Conservation (phyloP, 148 eudicot genomes). For the Fagopyrum esculentum region DNA sequence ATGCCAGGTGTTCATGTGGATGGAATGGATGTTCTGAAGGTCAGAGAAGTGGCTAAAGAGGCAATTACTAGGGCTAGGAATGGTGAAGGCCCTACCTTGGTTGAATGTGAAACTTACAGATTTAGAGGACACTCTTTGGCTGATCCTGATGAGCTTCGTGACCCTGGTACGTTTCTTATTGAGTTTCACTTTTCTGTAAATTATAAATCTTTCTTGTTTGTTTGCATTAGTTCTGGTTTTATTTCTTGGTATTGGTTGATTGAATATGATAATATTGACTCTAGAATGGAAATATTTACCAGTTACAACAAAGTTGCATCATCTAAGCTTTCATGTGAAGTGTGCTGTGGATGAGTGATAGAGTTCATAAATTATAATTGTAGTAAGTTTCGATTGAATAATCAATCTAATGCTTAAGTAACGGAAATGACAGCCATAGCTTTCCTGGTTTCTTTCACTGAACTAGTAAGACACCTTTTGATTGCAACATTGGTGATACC, state of each 20-base stretch:
- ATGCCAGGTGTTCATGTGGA: conserved; percentile 95
- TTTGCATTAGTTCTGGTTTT: background rate
- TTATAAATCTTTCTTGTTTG: background rate
- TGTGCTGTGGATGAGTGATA: background rate
- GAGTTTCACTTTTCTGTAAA: background rate
- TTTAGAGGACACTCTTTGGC: conserved; percentile 98
- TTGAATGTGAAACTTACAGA: conserved; percentile 95
- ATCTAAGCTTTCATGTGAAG: background rate
- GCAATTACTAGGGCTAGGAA: conserved; percentile 83
- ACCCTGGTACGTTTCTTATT: conserved; percentile 48
- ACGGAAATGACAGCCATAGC: background rate
- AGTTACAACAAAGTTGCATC: background rate
- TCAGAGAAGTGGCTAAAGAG: conserved; percentile 91
- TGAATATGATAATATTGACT: background rate
- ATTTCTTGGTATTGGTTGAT: background rate
- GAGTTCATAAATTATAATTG: background rate
- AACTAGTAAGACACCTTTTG: too few relatives aligned
- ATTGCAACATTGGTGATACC: background rate
- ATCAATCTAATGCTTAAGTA: too few relatives aligned
- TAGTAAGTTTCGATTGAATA: background rate
- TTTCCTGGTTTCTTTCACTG: background rate
- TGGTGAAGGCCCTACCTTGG: conserved; percentile 91
- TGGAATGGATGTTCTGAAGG: conserved; percentile 96
- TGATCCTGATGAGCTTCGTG: conserved; percentile 99
- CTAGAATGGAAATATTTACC: background rate